phyloP scores from a whole-genome alignment of 2,329 filamentous ascomycete species.

The Metarhizium brunneum region DNA sequence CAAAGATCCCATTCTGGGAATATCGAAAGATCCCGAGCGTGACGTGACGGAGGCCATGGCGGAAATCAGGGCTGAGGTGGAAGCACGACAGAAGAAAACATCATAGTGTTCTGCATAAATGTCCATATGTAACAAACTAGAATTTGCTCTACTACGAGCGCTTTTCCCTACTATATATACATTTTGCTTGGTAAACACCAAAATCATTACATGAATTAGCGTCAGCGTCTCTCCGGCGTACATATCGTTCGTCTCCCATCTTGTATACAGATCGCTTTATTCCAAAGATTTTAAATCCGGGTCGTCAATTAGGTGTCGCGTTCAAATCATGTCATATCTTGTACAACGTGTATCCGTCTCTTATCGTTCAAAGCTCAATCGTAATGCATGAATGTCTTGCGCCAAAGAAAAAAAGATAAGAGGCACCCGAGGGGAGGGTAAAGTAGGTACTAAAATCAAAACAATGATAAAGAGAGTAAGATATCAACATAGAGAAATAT shows the following conservation, averaged over 20 bases:
- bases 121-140: background rate
- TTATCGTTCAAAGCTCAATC: background rate
- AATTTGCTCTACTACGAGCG: background rate
- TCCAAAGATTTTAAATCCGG: background rate
- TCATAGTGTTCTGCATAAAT: background rate
- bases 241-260: background rate
- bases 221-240: background rate
- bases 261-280: background rate
- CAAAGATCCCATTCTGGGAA: constrained; percentile 60
- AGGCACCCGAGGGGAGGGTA: background rate
- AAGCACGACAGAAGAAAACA: constrained; percentile 28
- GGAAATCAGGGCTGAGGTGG: constrained; percentile 67
- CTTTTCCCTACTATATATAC: background rate
- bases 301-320: background rate
- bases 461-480: too few species aligned
- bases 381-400: background rate
- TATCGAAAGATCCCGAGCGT: constrained; percentile 65
- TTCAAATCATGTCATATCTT: constrained; percentile 1
- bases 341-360: background rate
- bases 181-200: background rate
- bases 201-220: background rate
- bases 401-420: background rate
- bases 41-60: constrained; percentile 71
- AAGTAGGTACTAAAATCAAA: background rate
- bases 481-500: too few species aligned